These are phyloP conservation scores for Triticum turgidum DNA, from an alignment of 176 grass and related monocot genomes.

Conservation along the genomic window DNA sequence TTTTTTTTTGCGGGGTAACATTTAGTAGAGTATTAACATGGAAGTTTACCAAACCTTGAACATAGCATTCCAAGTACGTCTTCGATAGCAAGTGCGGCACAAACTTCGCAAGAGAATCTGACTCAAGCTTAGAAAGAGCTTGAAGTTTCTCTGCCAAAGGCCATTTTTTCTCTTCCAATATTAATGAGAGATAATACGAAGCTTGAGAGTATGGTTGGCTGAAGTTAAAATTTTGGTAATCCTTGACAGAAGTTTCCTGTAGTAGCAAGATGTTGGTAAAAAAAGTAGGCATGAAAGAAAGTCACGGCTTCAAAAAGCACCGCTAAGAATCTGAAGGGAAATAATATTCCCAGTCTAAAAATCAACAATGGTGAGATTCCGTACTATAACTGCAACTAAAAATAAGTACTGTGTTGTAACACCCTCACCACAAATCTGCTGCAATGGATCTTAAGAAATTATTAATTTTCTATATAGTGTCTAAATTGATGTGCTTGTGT, in stretches of 20 bases:
- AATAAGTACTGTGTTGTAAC: neutral
- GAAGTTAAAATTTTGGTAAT: slow-evolving; percentile 88
- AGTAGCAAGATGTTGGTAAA: slow-evolving; percentile 24
- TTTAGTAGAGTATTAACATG: neutral
- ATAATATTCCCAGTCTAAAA: slow-evolving; percentile 17
- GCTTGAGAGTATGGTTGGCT: slow-evolving; percentile 66
- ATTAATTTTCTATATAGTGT: neutral
- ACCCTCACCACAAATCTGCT: neutral
- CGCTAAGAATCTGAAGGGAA: neutral
- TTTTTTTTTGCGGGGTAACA: neutral
- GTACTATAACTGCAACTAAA: neutral
- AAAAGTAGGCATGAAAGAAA: slow-evolving; percentile 14
- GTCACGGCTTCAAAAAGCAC: neutral
- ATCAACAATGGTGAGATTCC: neutral
- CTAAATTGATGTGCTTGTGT: neutral
- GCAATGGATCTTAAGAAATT: neutral
- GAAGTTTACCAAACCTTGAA: slow-evolving; percentile 55
- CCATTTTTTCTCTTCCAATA: slow-evolving; percentile 71
- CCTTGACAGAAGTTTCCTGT: slow-evolving; percentile 82
- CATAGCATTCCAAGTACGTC: slow-evolving; percentile 81
- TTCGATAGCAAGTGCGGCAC: slow-evolving; percentile 57
- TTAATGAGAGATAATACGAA: slow-evolving; percentile 62
- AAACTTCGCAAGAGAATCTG: slow-evolving; percentile 59
- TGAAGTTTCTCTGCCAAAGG: slow-evolving; percentile 68
- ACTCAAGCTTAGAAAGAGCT: slow-evolving; percentile 68